A percentile compares a stretch with the other conserved stretches of the same genome.
Evolutionary conservation across 768 basidiomycete species (phyloP).

Genomic region (Naganishia onofrii): DNA sequence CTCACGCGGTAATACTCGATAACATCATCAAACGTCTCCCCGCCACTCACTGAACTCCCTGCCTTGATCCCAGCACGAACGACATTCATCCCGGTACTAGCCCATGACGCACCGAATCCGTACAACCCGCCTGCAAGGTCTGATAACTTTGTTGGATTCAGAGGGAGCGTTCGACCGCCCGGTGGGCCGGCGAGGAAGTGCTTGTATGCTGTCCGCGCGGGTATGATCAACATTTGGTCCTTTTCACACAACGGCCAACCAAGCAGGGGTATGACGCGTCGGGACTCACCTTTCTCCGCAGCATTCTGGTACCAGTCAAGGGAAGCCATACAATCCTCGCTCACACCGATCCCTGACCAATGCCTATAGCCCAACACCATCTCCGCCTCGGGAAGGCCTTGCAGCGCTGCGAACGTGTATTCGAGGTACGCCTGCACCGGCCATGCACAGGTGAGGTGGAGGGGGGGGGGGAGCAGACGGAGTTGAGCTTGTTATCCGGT

Average conservation of each 20-base stretch:
- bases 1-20: constrained; percentile 82
- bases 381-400: constrained; percentile 79
- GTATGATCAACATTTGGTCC: neutral
- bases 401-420: constrained; percentile 89
- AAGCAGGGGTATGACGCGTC: neutral
- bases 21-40: constrained; percentile 91
- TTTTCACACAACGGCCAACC: neutral
- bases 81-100: constrained; percentile 75
- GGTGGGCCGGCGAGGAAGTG: constrained; percentile 81
- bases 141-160: constrained; percentile 75
- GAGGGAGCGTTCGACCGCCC: constrained; percentile 80
- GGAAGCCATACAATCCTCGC: constrained; percentile 79
- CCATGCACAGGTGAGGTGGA: no score
- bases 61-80: constrained; percentile 77
- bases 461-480: no score
- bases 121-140: constrained; percentile 91
- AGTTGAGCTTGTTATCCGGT: no score
- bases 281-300: constrained; percentile 69
- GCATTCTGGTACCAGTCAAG: constrained; percentile 85
- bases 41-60: constrained; percentile 74
- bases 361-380: constrained; percentile 92
- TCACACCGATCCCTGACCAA: constrained; percentile 91
- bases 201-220: constrained; percentile 61
- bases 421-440: constrained; percentile 68
- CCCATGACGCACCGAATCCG: constrained; percentile 89